phyloP scores from a whole-genome alignment of 192 early-diverging fungal genomes.

The Cetraspora pellucida region DNA sequence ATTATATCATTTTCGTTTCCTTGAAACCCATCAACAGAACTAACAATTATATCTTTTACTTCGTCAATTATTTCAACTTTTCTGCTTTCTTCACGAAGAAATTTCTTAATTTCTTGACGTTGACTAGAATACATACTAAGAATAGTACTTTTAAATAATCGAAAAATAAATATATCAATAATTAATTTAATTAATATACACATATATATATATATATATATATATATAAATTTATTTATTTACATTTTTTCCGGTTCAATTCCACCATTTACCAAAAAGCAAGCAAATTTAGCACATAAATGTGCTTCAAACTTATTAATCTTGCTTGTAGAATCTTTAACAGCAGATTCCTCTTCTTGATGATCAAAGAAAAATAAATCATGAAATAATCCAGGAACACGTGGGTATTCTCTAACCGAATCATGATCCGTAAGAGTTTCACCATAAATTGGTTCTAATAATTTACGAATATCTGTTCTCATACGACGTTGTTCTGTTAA shows the following conservation, averaged over 20 bases:
- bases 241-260: constrained; percentile 37
- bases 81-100: constrained; percentile 32
- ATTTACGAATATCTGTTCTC: constrained; percentile 54
- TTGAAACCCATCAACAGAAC: constrained; percentile 96
- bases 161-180: background rate
- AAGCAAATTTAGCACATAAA: constrained; percentile 41
- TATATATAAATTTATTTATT: background rate
- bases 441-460: constrained; percentile 55
- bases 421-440: constrained; percentile 50
- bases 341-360: constrained; percentile 31
- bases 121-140: constrained; percentile 62
- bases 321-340: constrained; percentile 38
- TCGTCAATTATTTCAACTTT: constrained; percentile 23
- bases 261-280: constrained; percentile 42
- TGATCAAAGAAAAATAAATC: constrained; percentile 43
- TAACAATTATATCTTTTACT: constrained; percentile 77
- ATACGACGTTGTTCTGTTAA: constrained; percentile 59
- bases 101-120: constrained; percentile 41
- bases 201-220: too few relatives aligned
- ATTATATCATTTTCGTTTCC: constrained; percentile 99
- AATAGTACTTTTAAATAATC: constrained; percentile 44
- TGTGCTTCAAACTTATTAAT: constrained; percentile 44
- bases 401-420: constrained; percentile 38
- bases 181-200: background rate
- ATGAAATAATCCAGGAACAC: constrained; percentile 51